Evolutionary conservation across 495 filamentous ascomycete genomes (phyloP).

Genomic region (Penicillium goetzii): DNA sequence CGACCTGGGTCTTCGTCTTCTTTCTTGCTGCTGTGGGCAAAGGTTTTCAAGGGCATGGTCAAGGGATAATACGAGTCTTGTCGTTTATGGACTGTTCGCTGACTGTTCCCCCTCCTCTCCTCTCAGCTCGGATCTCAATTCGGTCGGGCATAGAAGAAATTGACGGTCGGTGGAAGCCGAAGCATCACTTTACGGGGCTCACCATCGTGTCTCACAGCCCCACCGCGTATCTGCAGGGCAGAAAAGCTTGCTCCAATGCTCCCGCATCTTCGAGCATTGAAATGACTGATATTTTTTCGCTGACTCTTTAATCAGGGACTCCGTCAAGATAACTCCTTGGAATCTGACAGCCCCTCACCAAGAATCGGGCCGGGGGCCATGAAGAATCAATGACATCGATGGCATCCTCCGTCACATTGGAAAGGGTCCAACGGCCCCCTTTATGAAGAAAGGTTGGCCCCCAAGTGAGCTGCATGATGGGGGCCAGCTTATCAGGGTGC

Average conservation of each 20-base stretch:
- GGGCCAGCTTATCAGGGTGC: neutral
- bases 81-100: neutral
- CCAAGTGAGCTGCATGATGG: neutral
- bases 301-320: neutral
- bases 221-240: neutral
- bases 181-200: neutral
- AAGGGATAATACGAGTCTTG: neutral
- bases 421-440: slow-evolving; percentile 3
- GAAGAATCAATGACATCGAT: neutral
- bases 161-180: neutral
- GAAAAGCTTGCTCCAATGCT: neutral
- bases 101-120: neutral
- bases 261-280: neutral
- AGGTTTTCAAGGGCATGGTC: neutral
- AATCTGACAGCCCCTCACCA: neutral
- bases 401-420: neutral
- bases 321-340: neutral
- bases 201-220: neutral
- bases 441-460: neutral
- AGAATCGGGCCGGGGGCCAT: neutral
- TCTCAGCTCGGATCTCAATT: neutral
- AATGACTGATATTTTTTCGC: neutral
- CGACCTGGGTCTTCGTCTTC: neutral
- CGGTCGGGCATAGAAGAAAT: neutral
- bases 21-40: neutral